Conservation (phyloP, 306 rosid genomes). For the Elaeagnus macrophylla region DNA sequence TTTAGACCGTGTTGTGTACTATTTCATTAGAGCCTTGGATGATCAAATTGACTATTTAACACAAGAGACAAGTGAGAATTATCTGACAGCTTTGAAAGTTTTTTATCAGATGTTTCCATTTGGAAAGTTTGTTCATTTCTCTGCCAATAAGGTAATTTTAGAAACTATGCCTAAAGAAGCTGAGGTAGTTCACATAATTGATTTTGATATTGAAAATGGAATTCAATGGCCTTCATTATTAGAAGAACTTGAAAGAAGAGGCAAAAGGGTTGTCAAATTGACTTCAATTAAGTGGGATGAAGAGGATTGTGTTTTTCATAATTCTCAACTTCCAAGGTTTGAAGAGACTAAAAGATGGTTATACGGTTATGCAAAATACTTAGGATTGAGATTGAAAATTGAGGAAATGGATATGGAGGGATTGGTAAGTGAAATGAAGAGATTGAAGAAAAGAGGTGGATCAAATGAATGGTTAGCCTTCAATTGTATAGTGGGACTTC, state of each 20-base stretch:
- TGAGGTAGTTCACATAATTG: slow-evolving; percentile 38
- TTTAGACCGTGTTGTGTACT: slow-evolving; percentile 41
- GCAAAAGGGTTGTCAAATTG: slow-evolving; percentile 30
- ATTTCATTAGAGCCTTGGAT: slow-evolving; percentile 29
- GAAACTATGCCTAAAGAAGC: slow-evolving; percentile 41
- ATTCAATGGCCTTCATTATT: slow-evolving; percentile 41
- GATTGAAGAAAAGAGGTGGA: slow-evolving; percentile 27
- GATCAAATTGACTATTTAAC: slow-evolving; percentile 28
- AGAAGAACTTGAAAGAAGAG: slow-evolving; percentile 25
- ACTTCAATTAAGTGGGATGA: slow-evolving; percentile 40
- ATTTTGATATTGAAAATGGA: slow-evolving; percentile 43
- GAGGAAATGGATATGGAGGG: slow-evolving; percentile 40
- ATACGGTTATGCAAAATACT: slow-evolving; percentile 29
- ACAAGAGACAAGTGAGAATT: slow-evolving; percentile 42
- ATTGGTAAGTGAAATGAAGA: slow-evolving; percentile 35
- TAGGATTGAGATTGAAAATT: slow-evolving; percentile 39
- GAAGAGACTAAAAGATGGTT: slow-evolving; percentile 37
- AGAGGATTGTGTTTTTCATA: slow-evolving; percentile 13
- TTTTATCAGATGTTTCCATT: slow-evolving; percentile 38
- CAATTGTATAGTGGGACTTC: slow-evolving; percentile 40
- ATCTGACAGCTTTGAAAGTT: slow-evolving; percentile 19
- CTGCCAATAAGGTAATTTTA: slow-evolving; percentile 42
- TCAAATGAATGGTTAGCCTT: slow-evolving; percentile 39
- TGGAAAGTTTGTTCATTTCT: slow-evolving; percentile 41
- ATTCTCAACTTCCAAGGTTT: slow-evolving; percentile 24